A percentile compares a stretch with the other conserved stretches of the same genome.
Evolutionary conservation across 768 basidiomycete genomes (phyloP).

Genomic region (Boletus sp.): DNA sequence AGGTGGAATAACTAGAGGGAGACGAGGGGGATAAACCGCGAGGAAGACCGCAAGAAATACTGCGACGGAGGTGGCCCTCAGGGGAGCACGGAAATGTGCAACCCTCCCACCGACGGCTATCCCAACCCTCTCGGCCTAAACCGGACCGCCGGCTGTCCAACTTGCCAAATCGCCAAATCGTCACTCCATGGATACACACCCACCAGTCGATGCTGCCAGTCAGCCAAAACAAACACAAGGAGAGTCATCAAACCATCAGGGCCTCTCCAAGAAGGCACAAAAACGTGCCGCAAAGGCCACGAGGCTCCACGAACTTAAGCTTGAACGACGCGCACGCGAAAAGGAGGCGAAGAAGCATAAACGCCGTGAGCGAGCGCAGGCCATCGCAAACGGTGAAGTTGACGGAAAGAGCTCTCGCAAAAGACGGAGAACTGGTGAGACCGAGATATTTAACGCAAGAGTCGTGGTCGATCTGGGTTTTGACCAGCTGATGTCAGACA

Average conservation of each 20-base stretch:
- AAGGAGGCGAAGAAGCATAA: constrained; percentile 76
- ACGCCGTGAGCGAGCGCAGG: constrained; percentile 57
- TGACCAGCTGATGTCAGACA: constrained; percentile 90
- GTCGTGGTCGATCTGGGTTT: constrained; percentile 88
- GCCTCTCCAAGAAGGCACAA: constrained; percentile 74
- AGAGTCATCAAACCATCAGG: constrained; percentile 17
- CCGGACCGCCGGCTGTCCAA: constrained; percentile 18
- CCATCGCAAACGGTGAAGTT: constrained; percentile 47
- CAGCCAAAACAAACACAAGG: constrained; percentile 14
- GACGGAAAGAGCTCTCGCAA: constrained; percentile 26
- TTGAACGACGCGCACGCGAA: constrained; percentile 73
- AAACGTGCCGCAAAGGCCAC: constrained; percentile 76
- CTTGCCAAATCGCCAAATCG: constrained; percentile 5
- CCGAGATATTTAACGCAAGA: constrained; percentile 51
- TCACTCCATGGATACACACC: constrained; percentile 18
- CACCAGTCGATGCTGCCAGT: constrained; percentile 11
- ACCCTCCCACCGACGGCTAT: not conserved
- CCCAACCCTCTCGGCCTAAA: constrained; percentile 16
- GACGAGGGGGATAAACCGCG: not conserved
- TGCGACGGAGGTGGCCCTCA: not conserved
- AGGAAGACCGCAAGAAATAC: constrained; percentile 7
- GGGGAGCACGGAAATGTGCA: not conserved
- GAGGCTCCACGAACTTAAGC: constrained; percentile 61
- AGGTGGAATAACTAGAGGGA: not conserved
- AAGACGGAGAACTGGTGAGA: constrained; percentile 35